These are phyloP conservation scores for Populus nigra DNA, from an alignment of 345 rosid species.

Conservation along the genomic window DNA sequence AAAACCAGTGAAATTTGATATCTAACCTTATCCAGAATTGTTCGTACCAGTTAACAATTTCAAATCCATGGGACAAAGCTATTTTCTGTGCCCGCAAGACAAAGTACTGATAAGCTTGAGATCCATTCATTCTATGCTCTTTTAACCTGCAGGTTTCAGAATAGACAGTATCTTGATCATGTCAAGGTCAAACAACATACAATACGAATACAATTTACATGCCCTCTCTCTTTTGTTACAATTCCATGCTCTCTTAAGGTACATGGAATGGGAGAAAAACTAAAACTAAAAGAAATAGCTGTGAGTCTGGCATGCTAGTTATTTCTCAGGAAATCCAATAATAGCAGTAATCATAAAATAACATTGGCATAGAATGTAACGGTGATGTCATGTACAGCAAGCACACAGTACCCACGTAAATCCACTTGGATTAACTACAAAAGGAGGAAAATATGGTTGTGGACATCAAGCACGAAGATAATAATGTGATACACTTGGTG, in stretches of 20 bases:
- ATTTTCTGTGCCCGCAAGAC: conserved; percentile 59
- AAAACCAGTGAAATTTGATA: not conserved
- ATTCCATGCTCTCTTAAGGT: not conserved
- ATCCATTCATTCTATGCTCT: conserved; percentile 40
- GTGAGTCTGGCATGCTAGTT: not conserved
- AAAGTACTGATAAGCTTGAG: conserved; percentile 63
- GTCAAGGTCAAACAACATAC: not conserved
- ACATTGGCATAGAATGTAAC: not conserved
- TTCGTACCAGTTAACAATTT: conserved; percentile 59
- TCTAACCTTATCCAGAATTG: not conserved
- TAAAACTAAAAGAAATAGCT: not conserved
- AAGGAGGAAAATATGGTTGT: not conserved
- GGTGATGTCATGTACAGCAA: not conserved
- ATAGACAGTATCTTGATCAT: not conserved
- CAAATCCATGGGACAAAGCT: conserved; percentile 65
- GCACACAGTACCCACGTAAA: not conserved
- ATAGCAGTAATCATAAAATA: not conserved
- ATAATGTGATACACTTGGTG: not conserved
- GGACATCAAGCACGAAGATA: not conserved
- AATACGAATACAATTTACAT: not conserved
- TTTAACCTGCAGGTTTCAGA: conserved; percentile 40
- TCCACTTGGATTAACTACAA: not conserved
- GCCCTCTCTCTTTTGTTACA: not conserved
- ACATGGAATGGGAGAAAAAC: not conserved
- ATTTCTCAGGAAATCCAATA: not conserved